phyloP scores from a whole-genome alignment of 306 rosid genomes.

The Castanea mollissima region DNA sequence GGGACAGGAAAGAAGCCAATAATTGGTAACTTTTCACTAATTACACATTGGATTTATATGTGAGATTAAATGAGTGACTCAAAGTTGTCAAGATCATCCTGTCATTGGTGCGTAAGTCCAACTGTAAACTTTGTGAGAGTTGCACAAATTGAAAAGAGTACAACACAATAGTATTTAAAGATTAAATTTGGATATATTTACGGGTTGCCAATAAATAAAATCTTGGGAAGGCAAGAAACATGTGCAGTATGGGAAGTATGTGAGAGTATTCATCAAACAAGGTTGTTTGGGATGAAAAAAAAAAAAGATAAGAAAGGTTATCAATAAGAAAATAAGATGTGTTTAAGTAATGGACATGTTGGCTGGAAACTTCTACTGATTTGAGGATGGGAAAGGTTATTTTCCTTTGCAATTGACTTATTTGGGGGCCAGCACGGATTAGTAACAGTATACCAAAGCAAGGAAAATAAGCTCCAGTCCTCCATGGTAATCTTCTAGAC shows the following conservation, averaged over 20 bases:
- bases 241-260: neutral
- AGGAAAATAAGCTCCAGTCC: slow-evolving; percentile 49
- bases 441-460: slow-evolving; percentile 32
- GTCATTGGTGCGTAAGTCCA: no score
- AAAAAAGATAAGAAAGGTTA: neutral
- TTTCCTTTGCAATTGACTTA: neutral
- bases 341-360: neutral
- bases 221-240: neutral
- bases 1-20: neutral
- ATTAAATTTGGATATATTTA: neutral
- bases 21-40: neutral
- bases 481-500: slow-evolving; percentile 54
- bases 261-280: neutral
- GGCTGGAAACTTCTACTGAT: neutral
- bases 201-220: neutral
- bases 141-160: neutral
- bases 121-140: neutral
- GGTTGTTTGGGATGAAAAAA: neutral
- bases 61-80: neutral
- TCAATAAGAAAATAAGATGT: no score
- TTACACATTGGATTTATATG: neutral
- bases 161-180: neutral
- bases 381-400: neutral
- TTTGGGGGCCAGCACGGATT: neutral
- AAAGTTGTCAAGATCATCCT: neutral